Evolutionary conservation across 2,329 filamentous ascomycete genomes (phyloP).

Genomic region (Stromatinia cepivora): DNA sequence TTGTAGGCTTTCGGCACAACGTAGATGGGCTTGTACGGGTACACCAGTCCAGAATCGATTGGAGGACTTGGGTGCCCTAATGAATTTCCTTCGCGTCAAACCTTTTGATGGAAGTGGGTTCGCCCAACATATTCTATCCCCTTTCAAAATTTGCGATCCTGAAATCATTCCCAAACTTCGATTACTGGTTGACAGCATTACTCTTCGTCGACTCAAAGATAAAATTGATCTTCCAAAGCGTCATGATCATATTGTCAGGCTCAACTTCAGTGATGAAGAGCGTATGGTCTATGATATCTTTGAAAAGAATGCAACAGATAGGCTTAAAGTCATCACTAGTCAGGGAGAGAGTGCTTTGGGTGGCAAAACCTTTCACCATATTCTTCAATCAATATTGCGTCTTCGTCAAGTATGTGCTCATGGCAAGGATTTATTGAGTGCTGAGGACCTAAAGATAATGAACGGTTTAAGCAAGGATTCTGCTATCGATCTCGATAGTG

Average conservation of each 20-base stretch:
- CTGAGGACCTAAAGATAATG: constrained; percentile 77
- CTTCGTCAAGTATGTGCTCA: constrained; percentile 90
- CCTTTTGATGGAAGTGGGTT: constrained; percentile 85
- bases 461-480: constrained; percentile 81
- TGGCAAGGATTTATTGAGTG: constrained; percentile 84
- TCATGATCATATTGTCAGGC: constrained; percentile 68
- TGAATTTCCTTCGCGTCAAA: constrained; percentile 79
- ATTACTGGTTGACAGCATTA: constrained; percentile 90
- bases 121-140: constrained; percentile 74
- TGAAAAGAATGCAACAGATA: constrained; percentile 74
- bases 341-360: constrained; percentile 66
- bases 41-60: constrained; percentile 94
- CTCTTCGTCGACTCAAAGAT: constrained; percentile 86
- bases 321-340: constrained; percentile 73
- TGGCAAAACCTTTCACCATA: constrained; percentile 89
- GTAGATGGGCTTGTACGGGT: constrained; percentile 95
- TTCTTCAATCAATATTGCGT: constrained; percentile 86
- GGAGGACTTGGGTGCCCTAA: constrained; percentile 82
- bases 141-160: constrained; percentile 84
- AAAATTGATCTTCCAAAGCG: constrained; percentile 79
- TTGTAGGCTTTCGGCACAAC: constrained; percentile 73
- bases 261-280: constrained; percentile 77
- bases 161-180: constrained; percentile 83
- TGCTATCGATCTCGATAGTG: constrained; percentile 85
- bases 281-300: constrained; percentile 80